These are phyloP conservation scores for Chaetomiaceae sp. DNA, from an alignment of 2,329 filamentous ascomycete genomes.

Conservation along the genomic window DNA sequence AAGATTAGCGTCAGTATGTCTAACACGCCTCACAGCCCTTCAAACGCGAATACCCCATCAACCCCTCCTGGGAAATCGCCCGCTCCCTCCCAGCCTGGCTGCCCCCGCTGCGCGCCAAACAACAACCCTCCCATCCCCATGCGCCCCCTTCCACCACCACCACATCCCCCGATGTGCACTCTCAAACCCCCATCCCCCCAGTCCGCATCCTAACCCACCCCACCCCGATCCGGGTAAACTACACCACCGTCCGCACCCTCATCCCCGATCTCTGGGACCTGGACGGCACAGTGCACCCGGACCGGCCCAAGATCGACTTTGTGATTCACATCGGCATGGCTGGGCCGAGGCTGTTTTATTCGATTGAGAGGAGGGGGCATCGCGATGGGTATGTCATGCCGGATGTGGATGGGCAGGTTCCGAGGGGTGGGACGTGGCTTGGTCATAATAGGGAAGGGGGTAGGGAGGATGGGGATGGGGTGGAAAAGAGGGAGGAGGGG, in stretches of 20 bases:
- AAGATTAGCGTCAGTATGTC: slow-evolving; percentile 3
- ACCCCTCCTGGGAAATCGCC: slow-evolving; percentile 79
- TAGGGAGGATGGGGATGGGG: slow-evolving; percentile 48
- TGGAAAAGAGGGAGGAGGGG: slow-evolving; percentile 31
- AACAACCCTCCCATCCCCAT: slow-evolving; percentile 29
- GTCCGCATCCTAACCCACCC: slow-evolving; percentile 64
- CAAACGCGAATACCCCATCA: slow-evolving; percentile 63
- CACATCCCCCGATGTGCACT: slow-evolving; percentile 21
- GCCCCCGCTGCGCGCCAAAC: slow-evolving; percentile 45
- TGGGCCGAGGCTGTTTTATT: slow-evolving; percentile 58
- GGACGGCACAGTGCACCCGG: slow-evolving; percentile 24
- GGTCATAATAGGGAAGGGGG: slow-evolving; percentile 45
- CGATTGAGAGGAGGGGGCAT: slow-evolving; percentile 65
- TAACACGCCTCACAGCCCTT: slow-evolving; percentile 57
- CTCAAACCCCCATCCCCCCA: slow-evolving; percentile 33
- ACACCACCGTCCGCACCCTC: slow-evolving; percentile 58
- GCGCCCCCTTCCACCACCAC: slow-evolving; percentile 15
- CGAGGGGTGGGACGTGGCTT: slow-evolving; percentile 46
- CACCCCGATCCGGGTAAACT: slow-evolving; percentile 65
- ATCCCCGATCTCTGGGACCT: slow-evolving; percentile 58
- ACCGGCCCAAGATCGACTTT: slow-evolving; percentile 51
- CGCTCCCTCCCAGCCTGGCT: slow-evolving; percentile 62
- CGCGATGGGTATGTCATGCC: slow-evolving; percentile 65
- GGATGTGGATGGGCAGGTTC: slow-evolving; percentile 64
- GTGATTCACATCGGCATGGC: slow-evolving; percentile 80